Base-by-base conservation (phyloP, 73 alveolate genomes). In the Paramecium biaurelia region DNA sequence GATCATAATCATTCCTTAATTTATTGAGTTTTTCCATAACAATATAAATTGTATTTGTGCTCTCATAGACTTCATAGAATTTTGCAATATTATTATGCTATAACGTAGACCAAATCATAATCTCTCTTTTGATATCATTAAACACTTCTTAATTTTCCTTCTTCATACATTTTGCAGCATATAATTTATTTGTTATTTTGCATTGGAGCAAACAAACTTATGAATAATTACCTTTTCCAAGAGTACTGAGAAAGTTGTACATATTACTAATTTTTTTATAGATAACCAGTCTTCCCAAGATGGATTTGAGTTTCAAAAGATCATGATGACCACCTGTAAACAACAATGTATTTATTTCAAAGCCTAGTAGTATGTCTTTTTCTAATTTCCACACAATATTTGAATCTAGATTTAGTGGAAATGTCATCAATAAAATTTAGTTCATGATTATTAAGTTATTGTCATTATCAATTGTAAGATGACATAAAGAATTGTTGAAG, bases 1-100 rank as follows among this genome's bases (percentile, higher is more conserved):
- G 84, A 63, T 63, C 84, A 7, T 63, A 63, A 63, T 63, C 84
- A 30, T 32, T 63, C 26, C 84, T 63, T 63, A 63, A 63, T 63
- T 24, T 63, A 63, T 63, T 63, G 8, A 63, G 84, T 24, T 63
- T 63, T 6, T 63, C 49, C 84, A 63, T 63, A 2, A 63, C 84
- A 63, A 63, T 63, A 63, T 63, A 63, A 32, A 63, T 26, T 9
- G 84, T 23, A 30, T 63, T 63, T 5, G 84, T 63, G 26, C 84
- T 63, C 12, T 63, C 84, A 63, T 63, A 63, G 26, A 63, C 45
- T 63, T 63, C 84, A 63, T 30, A 63, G 10, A 63, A 63, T 63
- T 12, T 26, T 1, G 45, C 84, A 2, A 63, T 63, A 14, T 26
- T 63, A 1, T 32, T 63, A 24, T 63, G 84, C 6, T 63, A 14